Percentiles rank a stretch among this genome's conserved stretches.
Evolutionary conservation across 1,139 yeast genomes (phyloP).

Genomic region (Lodderomyces pseudojiufengensis): DNA sequence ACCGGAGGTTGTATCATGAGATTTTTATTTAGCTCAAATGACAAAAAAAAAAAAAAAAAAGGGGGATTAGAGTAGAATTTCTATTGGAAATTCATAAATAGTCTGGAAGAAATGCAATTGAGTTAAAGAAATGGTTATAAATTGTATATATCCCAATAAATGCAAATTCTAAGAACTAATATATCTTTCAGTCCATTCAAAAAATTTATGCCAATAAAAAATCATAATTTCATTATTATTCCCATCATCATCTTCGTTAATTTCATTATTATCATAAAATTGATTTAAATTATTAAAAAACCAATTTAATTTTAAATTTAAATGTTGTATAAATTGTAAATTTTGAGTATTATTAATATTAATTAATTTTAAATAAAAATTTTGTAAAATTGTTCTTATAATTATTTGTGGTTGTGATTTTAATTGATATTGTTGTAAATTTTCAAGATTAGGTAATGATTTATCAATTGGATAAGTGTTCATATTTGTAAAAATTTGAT

Average conservation of each 20-base stretch:
- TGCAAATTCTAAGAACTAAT: constrained; percentile 1
- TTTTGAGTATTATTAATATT: constrained; percentile 16
- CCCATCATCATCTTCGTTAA: too few relatives aligned
- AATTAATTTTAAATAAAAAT: constrained; percentile 20
- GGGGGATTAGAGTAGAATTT: too few relatives aligned
- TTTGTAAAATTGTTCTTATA: constrained; percentile 20
- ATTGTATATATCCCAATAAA: neutral
- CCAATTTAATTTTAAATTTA: neutral
- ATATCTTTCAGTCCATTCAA: constrained; percentile 13
- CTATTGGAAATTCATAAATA: too few relatives aligned
- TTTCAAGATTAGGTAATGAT: neutral
- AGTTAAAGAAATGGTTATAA: neutral
- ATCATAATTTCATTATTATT: neutral
- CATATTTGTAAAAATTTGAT: constrained; percentile 15
- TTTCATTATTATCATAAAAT: too few relatives aligned
- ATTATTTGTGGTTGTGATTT: constrained; percentile 4
- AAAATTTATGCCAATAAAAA: constrained; percentile 10
- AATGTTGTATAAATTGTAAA: constrained; percentile 18
- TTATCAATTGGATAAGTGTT: neutral
- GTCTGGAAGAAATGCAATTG: neutral
- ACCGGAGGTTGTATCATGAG: too few relatives aligned
- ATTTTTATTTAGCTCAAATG: too few relatives aligned
- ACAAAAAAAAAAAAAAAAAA: too few relatives aligned
- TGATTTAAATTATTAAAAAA: constrained; percentile 16
- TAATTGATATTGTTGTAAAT: neutral